Base-by-base conservation (phyloP, 2,329 filamentous ascomycete species). In the Fusarium domesticum region DNA sequence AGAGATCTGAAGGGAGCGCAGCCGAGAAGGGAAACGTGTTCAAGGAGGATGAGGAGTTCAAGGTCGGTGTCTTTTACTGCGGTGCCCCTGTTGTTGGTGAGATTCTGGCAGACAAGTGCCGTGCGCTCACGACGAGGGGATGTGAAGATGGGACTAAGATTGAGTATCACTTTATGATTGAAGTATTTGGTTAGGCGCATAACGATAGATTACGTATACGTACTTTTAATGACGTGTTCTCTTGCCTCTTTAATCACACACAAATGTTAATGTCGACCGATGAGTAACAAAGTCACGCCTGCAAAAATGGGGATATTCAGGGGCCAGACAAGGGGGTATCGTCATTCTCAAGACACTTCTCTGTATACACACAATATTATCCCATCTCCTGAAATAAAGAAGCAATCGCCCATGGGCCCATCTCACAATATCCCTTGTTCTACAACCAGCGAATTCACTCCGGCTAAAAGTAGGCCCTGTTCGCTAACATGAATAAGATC, bases 121-220 rank as follows among this genome's bases (percentile, higher is more conserved):
- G 69, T 5, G 63, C 70, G 47, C 58, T 81, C 53, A 79, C 74
- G 8, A 65, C 72, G 2, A 70, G 75, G 48, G 76, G 73, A 0
- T 65, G 74, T 20, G 63, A 70, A n/a, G 76, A 79, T 50, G 74
- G 71, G 14, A 72, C 69, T 37, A 73, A 71, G 54, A 68, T 81
- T 23, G 67, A 77, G 56, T 81, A 81, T 58, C 67, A 76, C 41
- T 81, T 81, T 41, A 75, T 78, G 70, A 77, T 77, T 43, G 77
- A 80, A 52, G 75, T 80, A 0, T 81, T 81, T 64, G 74, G 70
- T 3, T 75, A 28, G 23, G 14, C 8, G 7, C 4, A 28, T 28
- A 28, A 28, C 7, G 23, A 28, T 8, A 11, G 14, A 28, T 12
- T 4, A 28, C 8, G 14, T 28, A 28, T 12, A 28, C 7, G 23